Conservation (phyloP, 2,329 filamentous ascomycete genomes). For the Byssothecium circinans region DNA sequence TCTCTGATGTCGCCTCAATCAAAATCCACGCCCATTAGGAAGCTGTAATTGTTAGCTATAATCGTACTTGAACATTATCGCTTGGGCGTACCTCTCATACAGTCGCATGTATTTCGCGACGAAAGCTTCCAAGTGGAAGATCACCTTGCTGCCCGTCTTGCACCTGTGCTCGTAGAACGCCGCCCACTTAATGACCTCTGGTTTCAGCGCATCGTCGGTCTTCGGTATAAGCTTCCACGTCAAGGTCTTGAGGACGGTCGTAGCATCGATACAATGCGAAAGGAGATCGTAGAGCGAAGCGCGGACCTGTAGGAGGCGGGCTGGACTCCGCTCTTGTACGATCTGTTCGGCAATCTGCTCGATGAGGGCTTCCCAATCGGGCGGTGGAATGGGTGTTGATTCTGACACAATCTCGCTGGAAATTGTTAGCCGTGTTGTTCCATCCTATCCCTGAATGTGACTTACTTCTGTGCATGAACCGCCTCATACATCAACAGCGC, state of each 20-base stretch:
- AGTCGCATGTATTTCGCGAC: slow-evolving; percentile 98
- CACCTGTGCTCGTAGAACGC: slow-evolving; percentile 97
- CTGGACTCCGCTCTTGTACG: slow-evolving; percentile 87
- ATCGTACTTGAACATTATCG: neutral
- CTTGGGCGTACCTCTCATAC: slow-evolving; percentile 72
- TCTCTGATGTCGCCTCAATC: slow-evolving; percentile 19
- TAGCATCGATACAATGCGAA: slow-evolving; percentile 95
- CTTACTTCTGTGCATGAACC: slow-evolving; percentile 94
- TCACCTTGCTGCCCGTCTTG: slow-evolving; percentile 88
- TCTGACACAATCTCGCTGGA: slow-evolving; percentile 85
- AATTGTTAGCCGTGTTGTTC: slow-evolving; percentile 10
- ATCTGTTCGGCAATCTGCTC: slow-evolving; percentile 89
- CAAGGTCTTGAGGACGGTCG: slow-evolving; percentile 89
- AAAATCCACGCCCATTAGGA: slow-evolving; percentile 71
- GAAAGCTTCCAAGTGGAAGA: slow-evolving; percentile 97
- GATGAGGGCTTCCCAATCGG: slow-evolving; percentile 95
- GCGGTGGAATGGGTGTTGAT: slow-evolving; percentile 84
- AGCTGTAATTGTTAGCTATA: slow-evolving; percentile 34
- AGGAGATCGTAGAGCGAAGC: slow-evolving; percentile 96
- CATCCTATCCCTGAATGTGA: slow-evolving; percentile 1
- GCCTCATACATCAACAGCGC: slow-evolving; percentile 97
- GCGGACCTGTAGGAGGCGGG: slow-evolving; percentile 81
- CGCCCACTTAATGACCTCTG: slow-evolving; percentile 92
- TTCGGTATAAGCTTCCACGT: slow-evolving; percentile 89
- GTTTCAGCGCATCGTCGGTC: slow-evolving; percentile 86